Conservation (phyloP, 352 stramenopile genomes). For the Globisporangium uncinulatum region DNA sequence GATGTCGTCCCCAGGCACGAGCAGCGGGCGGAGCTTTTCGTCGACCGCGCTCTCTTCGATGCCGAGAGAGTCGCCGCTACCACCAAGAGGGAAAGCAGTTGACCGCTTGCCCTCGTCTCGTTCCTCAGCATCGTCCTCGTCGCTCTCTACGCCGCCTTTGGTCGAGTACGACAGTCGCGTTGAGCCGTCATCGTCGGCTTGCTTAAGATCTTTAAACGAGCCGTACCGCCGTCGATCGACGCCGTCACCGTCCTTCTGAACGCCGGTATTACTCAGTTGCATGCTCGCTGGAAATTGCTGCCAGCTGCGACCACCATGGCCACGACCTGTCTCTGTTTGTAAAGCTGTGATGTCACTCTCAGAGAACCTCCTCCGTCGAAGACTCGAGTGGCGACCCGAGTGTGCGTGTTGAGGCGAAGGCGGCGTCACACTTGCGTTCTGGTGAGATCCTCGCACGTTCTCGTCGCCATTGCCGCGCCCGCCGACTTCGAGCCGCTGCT, state of each 20-base stretch:
- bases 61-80: constrained; percentile 12
- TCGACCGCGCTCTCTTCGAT: constrained; percentile 39
- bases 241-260: constrained; percentile 2
- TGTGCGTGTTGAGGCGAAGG: neutral
- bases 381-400: neutral
- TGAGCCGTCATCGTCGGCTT: neutral
- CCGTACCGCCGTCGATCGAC: neutral
- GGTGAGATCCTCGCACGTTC: neutral
- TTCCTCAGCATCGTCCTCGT: constrained; percentile 18
- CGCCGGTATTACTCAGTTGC: neutral
- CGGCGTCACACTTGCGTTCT: neutral
- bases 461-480: neutral
- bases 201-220: constrained; percentile 3
- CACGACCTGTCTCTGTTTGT: neutral
- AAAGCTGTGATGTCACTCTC: constrained; percentile 7
- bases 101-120: constrained; percentile 6
- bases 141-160: constrained; percentile 12
- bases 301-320: neutral
- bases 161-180: neutral
- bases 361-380: constrained; percentile 7
- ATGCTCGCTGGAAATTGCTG: neutral
- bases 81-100: constrained; percentile 2
- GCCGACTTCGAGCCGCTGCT: neutral
- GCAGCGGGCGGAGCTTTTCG: constrained; percentile 57
- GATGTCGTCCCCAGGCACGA: constrained; percentile 65